Percentiles rank a stretch among this genome's conserved stretches.
Conservation (phyloP, 495 filamentous ascomycete genomes). For the Podospora didyma region DNA sequence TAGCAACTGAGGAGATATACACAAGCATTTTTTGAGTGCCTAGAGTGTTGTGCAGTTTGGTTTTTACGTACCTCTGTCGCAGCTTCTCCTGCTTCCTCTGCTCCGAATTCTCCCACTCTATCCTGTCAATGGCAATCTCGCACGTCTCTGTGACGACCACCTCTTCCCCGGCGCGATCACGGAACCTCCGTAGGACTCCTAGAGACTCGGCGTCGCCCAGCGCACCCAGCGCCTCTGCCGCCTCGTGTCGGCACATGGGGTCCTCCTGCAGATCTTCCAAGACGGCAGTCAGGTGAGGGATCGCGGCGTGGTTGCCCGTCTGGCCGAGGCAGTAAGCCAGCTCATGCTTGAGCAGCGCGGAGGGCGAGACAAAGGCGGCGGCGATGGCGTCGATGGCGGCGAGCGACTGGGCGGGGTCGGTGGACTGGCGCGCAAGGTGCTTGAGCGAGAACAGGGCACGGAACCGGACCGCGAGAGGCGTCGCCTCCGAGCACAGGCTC, state of each 20-base stretch:
- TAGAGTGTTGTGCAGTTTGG: background rate
- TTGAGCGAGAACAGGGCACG: conserved; percentile 98
- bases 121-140: conserved; percentile 90
- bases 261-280: conserved; percentile 77
- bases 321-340: conserved; percentile 97
- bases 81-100: conserved; percentile 68
- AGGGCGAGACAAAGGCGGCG: conserved; percentile 77
- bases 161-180: conserved; percentile 66
- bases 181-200: conserved; percentile 63
- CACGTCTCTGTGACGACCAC: conserved; percentile 91
- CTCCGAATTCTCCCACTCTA: conserved; percentile 85
- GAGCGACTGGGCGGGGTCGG: conserved; percentile 55
- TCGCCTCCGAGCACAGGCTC: conserved; percentile 70
- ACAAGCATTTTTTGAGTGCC: too few species aligned
- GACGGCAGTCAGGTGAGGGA: conserved; percentile 69
- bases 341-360: conserved; percentile 88
- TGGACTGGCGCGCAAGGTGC: conserved; percentile 73
- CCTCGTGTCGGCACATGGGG: conserved; percentile 94
- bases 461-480: conserved; percentile 84
- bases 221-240: conserved; percentile 90
- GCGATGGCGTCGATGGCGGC: conserved; percentile 90
- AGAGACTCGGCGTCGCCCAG: conserved; percentile 71
- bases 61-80: conserved; percentile 61
- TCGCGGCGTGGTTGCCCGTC: conserved; percentile 68
- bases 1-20: conserved; percentile 4